Evolutionary conservation across 2,329 filamentous ascomycete genomes (phyloP).

Genomic region (Sporothrix pallida): DNA sequence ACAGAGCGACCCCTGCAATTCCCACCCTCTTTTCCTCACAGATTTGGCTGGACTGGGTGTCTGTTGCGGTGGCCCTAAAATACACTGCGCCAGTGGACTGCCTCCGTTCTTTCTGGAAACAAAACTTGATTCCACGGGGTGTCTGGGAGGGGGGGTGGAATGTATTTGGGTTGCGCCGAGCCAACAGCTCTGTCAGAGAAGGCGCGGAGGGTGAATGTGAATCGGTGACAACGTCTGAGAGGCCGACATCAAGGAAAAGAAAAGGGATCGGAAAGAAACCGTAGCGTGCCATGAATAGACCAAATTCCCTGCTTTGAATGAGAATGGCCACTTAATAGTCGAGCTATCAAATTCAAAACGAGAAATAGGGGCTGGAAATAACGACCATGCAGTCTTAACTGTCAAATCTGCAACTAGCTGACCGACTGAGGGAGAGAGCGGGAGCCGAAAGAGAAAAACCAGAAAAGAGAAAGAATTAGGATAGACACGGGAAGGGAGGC

Average conservation of each 20-base stretch:
- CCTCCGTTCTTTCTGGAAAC: conserved; percentile 33
- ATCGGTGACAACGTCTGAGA: background rate
- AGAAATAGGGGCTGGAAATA: background rate
- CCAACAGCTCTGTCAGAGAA: background rate
- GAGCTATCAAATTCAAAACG: background rate
- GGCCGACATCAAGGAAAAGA: background rate
- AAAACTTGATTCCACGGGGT: conserved; percentile 32
- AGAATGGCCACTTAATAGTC: background rate
- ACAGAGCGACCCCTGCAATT: conserved; percentile 58
- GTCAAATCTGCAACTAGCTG: conserved; percentile 28
- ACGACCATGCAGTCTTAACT: background rate
- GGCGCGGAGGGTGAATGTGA: background rate
- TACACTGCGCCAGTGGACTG: conserved; percentile 6
- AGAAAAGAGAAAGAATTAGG: background rate
- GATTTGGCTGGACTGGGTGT: conserved; percentile 33
- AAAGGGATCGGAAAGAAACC: background rate
- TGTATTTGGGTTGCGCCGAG: conserved; percentile 16
- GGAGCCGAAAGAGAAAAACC: background rate
- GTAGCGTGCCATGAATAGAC: background rate
- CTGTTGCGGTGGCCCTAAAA: conserved; percentile 13
- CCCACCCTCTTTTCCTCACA: conserved; percentile 45
- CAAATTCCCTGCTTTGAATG: background rate
- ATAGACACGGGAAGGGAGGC: background rate
- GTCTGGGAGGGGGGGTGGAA: conserved; percentile 29
- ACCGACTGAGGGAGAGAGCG: background rate